phyloP scores from a whole-genome alignment of 2,329 filamentous ascomycete genomes.

The Periconia sp. region DNA sequence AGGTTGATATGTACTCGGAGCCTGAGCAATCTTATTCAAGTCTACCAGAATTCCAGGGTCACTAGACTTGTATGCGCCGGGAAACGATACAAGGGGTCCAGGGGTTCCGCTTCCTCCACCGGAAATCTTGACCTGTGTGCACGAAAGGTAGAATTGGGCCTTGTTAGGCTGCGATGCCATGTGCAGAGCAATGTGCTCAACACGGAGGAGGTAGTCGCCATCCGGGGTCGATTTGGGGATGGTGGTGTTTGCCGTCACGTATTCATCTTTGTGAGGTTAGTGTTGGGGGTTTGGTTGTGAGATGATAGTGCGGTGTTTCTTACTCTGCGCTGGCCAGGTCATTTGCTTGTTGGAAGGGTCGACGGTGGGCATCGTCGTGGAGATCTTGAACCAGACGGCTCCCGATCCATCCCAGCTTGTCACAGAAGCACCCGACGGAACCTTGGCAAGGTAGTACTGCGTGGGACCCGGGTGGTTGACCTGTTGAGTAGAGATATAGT shows the following conservation, averaged over 20 bases:
- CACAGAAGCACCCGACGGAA: conserved; percentile 21
- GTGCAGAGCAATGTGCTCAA: conserved; percentile 44
- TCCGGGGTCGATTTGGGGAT: conserved; percentile 38
- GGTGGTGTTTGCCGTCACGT: conserved; percentile 35
- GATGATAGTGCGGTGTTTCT: neutral
- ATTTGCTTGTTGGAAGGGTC: conserved; percentile 26
- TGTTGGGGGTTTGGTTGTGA: neutral
- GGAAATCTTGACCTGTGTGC: conserved; percentile 47
- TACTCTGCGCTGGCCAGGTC: conserved; percentile 35
- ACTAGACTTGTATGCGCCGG: conserved; percentile 27
- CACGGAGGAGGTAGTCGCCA: conserved; percentile 44
- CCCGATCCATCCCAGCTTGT: conserved; percentile 31
- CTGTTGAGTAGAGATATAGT: conserved; percentile 33
- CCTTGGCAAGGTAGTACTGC: conserved; percentile 34
- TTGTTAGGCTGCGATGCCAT: conserved; percentile 33
- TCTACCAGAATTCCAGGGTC: conserved; percentile 31
- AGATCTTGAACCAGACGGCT: conserved; percentile 32
- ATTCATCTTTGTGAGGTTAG: conserved; percentile 20
- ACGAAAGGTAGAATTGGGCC: conserved; percentile 45
- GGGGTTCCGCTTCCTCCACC: conserved; percentile 44
- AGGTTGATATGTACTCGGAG: conserved; percentile 21
- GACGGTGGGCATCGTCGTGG: conserved; percentile 27
- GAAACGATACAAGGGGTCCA: conserved; percentile 27
- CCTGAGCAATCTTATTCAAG: conserved; percentile 16
- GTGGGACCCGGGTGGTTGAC: conserved; percentile 35